A percentile compares a stretch with the other conserved stretches of the same genome.
Evolutionary conservation across 352 stramenopile species (phyloP).

Genomic region (Phytophthora nicotianae): DNA sequence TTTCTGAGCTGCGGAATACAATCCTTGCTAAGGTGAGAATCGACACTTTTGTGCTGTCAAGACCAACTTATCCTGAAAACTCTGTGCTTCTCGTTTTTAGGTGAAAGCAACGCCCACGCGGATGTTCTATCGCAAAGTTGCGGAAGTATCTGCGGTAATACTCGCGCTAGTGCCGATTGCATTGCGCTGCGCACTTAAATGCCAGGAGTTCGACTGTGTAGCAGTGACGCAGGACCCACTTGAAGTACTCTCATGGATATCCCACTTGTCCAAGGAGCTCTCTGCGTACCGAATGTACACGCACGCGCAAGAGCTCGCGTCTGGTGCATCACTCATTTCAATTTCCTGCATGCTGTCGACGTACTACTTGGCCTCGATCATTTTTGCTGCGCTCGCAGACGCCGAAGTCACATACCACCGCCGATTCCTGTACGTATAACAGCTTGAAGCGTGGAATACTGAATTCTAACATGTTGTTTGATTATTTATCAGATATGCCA

Average conservation of each 20-base stretch:
- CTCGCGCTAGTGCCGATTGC: slow-evolving; percentile 68
- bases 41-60: too few species aligned
- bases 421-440: slow-evolving; percentile 65
- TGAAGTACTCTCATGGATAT: slow-evolving; percentile 43
- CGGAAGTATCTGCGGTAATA: slow-evolving; percentile 54
- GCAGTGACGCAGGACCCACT: slow-evolving; percentile 55
- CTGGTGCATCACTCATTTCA: slow-evolving; percentile 54
- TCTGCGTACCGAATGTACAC: slow-evolving; percentile 31
- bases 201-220: slow-evolving; percentile 64
- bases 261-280: slow-evolving; percentile 37
- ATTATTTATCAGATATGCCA: slow-evolving; percentile 65
- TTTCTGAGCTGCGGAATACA: slow-evolving; percentile 79
- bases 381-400: slow-evolving; percentile 79
- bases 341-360: slow-evolving; percentile 77
- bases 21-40: slow-evolving; percentile 75
- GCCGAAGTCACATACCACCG: slow-evolving; percentile 88
- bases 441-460: not conserved
- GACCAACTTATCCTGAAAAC: too few species aligned
- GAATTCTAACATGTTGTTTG: slow-evolving; percentile 13
- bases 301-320: slow-evolving; percentile 31
- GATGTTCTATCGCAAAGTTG: slow-evolving; percentile 75
- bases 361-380: slow-evolving; percentile 74
- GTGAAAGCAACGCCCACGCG: slow-evolving; percentile 76
- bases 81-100: slow-evolving; percentile 21
- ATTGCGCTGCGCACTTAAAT: slow-evolving; percentile 60